Percentiles rank a stretch among this genome's conserved stretches.
These are phyloP conservation scores for Oidiodendron maius DNA, from an alignment of 495 filamentous ascomycete species.

Conservation along the genomic window DNA sequence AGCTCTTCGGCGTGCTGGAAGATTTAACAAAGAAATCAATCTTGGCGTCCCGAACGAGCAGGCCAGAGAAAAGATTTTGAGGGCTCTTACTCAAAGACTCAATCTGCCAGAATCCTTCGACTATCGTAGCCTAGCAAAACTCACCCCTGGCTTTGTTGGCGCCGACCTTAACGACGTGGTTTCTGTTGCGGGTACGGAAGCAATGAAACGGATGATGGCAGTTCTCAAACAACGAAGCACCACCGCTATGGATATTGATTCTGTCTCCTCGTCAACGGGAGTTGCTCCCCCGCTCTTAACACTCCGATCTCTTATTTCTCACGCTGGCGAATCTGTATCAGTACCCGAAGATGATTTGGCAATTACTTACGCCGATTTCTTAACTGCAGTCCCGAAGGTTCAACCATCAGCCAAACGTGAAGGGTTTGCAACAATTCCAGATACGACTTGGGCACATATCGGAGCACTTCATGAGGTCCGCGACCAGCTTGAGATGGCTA, in stretches of 20 bases:
- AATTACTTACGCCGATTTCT: slow-evolving; percentile 54
- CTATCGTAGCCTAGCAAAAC: slow-evolving; percentile 73
- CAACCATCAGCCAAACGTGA: slow-evolving; percentile 92
- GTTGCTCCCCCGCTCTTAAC: slow-evolving; percentile 19
- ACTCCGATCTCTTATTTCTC: slow-evolving; percentile 47
- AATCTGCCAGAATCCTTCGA: slow-evolving; percentile 67
- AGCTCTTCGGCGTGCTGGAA: slow-evolving; percentile 74
- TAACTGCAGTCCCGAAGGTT: slow-evolving; percentile 73
- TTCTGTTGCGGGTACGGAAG: slow-evolving; percentile 59
- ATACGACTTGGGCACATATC: slow-evolving; percentile 91
- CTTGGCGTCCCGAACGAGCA: slow-evolving; percentile 88
- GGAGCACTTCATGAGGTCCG: slow-evolving; percentile 77
- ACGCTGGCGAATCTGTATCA: slow-evolving; percentile 39
- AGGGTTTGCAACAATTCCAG: slow-evolving; percentile 95
- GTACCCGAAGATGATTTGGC: slow-evolving; percentile 30
- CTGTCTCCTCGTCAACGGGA: neutral
- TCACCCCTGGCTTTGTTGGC: slow-evolving; percentile 91
- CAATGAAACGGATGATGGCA: slow-evolving; percentile 27
- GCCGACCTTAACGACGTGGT: slow-evolving; percentile 87
- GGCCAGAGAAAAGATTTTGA: slow-evolving; percentile 78
- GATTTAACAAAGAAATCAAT: slow-evolving; percentile 92
- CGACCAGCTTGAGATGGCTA: slow-evolving; percentile 76
- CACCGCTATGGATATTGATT: slow-evolving; percentile 44
- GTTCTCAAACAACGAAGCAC: slow-evolving; percentile 44
- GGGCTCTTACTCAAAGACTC: slow-evolving; percentile 67